Evolutionary conservation across 805 yeast genomes (phyloP), one percentile per base, ranked within the genome.

Genomic region (Wickerhamomyces tratensis): DNA sequence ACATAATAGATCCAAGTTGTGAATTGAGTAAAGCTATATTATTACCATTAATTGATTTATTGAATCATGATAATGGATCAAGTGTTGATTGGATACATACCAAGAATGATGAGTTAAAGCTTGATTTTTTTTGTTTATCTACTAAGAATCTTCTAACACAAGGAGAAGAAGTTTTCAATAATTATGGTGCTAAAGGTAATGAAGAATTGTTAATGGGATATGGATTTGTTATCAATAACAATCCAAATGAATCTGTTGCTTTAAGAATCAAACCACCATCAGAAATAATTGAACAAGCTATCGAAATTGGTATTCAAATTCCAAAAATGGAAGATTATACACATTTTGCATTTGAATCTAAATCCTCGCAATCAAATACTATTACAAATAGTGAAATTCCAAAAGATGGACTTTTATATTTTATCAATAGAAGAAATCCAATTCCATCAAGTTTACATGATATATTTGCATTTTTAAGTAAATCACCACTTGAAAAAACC

Each of bases 121-220:
- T 20, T 20, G 20, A 20, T 20, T 20, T 20, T 20, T 20, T 20
- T 20, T 20, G 20, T 20, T 20, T 20, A 20, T 20, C 20, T 20
- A 20, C 45, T 35, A 26, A 40, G 25, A 56, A 50, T 11, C 26
- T 39, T 4, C 33, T 39, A 9, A 25, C 43, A 5, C 48, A 45
- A 5, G 56, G 56, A 2, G 54, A 60, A 2, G 80, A 84, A 54
- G 43, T 86, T 3, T 79, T 61, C 57, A 86, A 86, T 55, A 86
- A 86, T 59, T 86, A 86, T 57, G 95, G 95, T 3, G 79, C 80
- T 35, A 86, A 86, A 54, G 86, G 93, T 2, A 86, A 86, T 53
- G 93, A 85, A 50, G 95, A 86, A 56, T 61, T 86, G 25, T 61
- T 86, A 4, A 61, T 80, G 50, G 91, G 87, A 0, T 86, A 86